These are phyloP conservation scores for Ensete ventricosum DNA, from an alignment of 176 grass and related monocot species.

Conservation along the genomic window DNA sequence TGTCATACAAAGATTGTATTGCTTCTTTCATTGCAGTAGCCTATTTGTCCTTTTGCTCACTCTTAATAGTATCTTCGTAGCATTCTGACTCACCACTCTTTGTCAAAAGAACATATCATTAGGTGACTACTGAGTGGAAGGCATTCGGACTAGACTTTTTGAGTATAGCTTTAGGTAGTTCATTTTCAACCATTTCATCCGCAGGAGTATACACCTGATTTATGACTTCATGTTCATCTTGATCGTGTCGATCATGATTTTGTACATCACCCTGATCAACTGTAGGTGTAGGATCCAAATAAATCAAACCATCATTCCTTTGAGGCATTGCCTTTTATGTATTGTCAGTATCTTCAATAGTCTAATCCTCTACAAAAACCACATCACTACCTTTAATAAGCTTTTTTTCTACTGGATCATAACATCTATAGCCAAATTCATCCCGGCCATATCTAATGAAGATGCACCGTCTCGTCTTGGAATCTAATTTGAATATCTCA, in stretches of 20 bases:
- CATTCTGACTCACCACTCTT: background rate
- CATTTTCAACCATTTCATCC: too few species aligned
- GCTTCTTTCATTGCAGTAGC: background rate
- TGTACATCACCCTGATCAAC: background rate
- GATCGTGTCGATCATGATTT: background rate
- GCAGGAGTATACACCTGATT: too few species aligned
- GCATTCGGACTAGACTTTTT: background rate
- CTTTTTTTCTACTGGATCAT: too few species aligned
- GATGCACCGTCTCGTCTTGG: too few species aligned
- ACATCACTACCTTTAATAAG: too few species aligned
- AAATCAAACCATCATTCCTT: too few species aligned
- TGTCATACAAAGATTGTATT: background rate
- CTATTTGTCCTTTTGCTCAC: background rate
- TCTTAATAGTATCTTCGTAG: background rate
- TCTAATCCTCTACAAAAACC: too few species aligned
- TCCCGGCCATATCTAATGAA: too few species aligned
- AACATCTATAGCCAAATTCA: too few species aligned
- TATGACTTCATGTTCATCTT: background rate
- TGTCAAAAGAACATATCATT: background rate
- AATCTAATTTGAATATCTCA: too few species aligned
- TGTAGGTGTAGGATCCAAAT: background rate
- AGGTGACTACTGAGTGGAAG: background rate
- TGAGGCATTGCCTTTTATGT: too few species aligned
- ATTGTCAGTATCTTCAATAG: too few species aligned
- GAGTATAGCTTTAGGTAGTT: background rate